Evolutionary conservation across 257 asterid genomes (phyloP), one percentile per base, ranked within the genome.

Genomic region (Salvia miltiorrhiza): DNA sequence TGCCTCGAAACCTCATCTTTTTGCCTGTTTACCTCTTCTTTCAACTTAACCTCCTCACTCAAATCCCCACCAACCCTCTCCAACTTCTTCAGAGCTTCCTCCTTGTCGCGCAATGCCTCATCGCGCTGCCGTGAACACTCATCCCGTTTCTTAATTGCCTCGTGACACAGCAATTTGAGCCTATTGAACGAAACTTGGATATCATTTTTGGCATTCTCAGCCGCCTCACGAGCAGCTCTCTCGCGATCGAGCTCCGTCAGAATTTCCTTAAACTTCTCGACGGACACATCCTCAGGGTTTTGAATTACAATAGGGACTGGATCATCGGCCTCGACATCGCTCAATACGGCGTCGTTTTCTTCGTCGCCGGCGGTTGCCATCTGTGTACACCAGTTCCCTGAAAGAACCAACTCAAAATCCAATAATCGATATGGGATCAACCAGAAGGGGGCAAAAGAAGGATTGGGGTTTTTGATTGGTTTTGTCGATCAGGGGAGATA

Each of bases 251-350:
- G 96, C 86, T 94, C 97, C 21, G 79, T 78, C 0, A 87, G 50
- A 16, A 91, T 73, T 65, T 94, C 96, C 65, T 75, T 77, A 50
- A 88, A 81, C 74, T 85, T 91, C 19, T 87, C 97, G 12, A 63
- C 69, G 33, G 97, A 72, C 7, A 89, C 44, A 74, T 82, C 77
- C 6, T 90, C 90, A 47, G 93, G 67, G 65, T 75, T 65, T 47
- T 67, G 69, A n/a, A 80, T 58, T 41, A 72, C 83, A 45, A 85
- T 55, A n/a, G 85, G 82, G 73, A 56, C 72, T 43, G 89, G 93
- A 80, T 90, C 99, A 53, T 91, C 99, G 17, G 78, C 96, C 83
- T 94, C 99, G 1, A 94, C 91, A 53, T 94, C 99, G 90, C 97
- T 91, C 80, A 94, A 70, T 5, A 88, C 90, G 67, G 88, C 87